phyloP scores from a whole-genome alignment of 352 stramenopile species.

The Ochromonadaceae sp. region DNA sequence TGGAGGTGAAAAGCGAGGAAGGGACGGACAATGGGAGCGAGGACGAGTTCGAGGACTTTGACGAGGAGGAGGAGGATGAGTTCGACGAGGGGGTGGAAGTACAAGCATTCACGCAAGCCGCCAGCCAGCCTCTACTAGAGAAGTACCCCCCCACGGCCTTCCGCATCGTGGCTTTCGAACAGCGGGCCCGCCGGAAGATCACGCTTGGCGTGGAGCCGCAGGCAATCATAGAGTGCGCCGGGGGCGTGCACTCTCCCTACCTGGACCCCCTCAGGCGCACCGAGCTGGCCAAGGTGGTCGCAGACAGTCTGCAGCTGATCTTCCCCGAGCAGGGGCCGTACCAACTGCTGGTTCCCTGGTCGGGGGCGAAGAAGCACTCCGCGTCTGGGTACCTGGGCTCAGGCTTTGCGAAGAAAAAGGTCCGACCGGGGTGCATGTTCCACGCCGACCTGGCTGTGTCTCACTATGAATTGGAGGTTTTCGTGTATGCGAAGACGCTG shows the following conservation, averaged over 20 bases:
- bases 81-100: too few species aligned
- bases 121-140: too few species aligned
- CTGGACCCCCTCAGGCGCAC: neutral
- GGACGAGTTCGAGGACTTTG: too few species aligned
- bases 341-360: conserved; percentile 13
- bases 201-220: neutral
- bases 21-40: too few species aligned
- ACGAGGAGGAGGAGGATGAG: too few species aligned
- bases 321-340: neutral
- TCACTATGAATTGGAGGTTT: conserved; percentile 6
- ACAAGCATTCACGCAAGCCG: too few species aligned
- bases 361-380: neutral
- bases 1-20: too few species aligned
- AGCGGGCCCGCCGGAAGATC: neutral
- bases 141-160: neutral
- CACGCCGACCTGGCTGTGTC: neutral
- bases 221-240: neutral
- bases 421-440: neutral
- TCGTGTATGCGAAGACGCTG: neutral
- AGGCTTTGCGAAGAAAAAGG: neutral
- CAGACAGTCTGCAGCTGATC: neutral
- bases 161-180: conserved; percentile 13
- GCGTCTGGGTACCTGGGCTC: neutral
- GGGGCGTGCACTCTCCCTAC: conserved; percentile 10
- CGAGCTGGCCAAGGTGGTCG: neutral